These are phyloP conservation scores for Dendrobium huoshanense DNA, from an alignment of 106 monocot genomes.

Conservation along the genomic window DNA sequence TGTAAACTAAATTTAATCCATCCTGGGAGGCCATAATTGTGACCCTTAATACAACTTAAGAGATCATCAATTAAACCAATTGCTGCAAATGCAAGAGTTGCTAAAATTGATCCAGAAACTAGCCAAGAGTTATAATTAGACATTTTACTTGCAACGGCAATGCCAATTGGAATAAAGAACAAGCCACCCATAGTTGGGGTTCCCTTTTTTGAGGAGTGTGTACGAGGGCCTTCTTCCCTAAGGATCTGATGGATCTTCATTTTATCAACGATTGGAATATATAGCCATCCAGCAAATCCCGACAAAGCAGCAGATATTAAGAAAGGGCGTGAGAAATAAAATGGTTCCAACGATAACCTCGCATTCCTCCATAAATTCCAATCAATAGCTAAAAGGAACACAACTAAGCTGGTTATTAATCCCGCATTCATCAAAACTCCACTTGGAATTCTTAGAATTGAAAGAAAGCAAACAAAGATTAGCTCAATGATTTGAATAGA, in stretches of 20 bases:
- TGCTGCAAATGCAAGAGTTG: conserved; percentile 54
- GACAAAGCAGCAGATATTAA: conserved; percentile 49
- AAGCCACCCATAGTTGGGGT: conserved; percentile 85
- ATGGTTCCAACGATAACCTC: conserved; percentile 46
- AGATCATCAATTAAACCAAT: conserved; percentile 81
- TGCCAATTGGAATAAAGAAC: conserved; percentile 76
- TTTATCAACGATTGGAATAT: conserved; percentile 49
- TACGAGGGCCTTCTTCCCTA: conserved; percentile 37
- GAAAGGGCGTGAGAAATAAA: conserved; percentile 62
- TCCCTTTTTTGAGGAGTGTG: conserved; percentile 39
- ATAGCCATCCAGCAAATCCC: conserved; percentile 57
- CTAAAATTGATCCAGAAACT: conserved; percentile 43
- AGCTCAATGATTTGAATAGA: not conserved
- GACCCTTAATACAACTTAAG: conserved; percentile 25
- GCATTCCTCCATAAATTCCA: conserved; percentile 61
- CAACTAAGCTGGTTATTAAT: conserved; percentile 30
- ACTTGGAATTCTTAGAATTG: conserved; percentile 35
- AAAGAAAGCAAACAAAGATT: conserved; percentile 1
- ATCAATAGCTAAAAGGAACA: conserved; percentile 61
- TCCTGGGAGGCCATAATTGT: conserved; percentile 55
- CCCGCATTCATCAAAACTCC: conserved; percentile 55
- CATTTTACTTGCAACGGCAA: conserved; percentile 41
- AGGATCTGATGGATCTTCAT: conserved; percentile 57
- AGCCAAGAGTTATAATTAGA: conserved; percentile 37
- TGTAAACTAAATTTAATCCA: conserved; percentile 56